phyloP scores from a whole-genome alignment of 306 rosid species.

The Albizia julibrissin region DNA sequence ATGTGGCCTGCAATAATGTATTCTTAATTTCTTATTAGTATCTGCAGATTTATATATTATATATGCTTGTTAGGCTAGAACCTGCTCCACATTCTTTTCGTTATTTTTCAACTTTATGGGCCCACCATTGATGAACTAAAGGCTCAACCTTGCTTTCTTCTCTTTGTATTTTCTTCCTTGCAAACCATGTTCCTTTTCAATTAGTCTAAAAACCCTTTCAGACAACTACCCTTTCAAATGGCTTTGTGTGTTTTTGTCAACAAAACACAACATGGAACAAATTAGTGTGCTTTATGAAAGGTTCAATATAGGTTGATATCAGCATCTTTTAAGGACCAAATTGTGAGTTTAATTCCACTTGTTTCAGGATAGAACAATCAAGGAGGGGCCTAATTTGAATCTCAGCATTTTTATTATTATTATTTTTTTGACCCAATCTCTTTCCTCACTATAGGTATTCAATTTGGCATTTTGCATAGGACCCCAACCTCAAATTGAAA shows the following conservation, averaged over 20 bases:
- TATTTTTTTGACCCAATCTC: background rate
- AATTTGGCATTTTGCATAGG: constrained; percentile 17
- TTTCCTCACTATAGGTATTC: background rate
- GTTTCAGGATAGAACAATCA: constrained; percentile 22
- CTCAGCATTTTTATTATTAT: background rate
- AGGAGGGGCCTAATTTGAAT: background rate
- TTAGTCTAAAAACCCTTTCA: background rate
- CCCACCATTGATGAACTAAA: constrained; percentile 30
- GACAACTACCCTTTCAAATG: background rate
- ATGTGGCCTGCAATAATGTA: constrained; percentile 34
- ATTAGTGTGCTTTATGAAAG: background rate
- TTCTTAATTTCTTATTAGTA: background rate
- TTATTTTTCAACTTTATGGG: constrained; percentile 22
- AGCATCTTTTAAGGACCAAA: background rate
- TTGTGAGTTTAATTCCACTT: background rate
- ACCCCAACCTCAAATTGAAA: constrained; percentile 28
- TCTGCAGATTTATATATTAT: background rate
- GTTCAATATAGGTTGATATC: background rate
- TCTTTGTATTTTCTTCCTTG: background rate
- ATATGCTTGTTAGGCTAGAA: constrained; percentile 28
- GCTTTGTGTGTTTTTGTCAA: background rate
- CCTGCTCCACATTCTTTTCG: constrained; percentile 36
- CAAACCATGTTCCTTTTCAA: background rate
- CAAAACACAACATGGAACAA: background rate
- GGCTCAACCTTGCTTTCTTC: constrained; percentile 5